Evolutionary conservation across 176 grass and related monocot species (phyloP), one percentile per base, ranked within the genome.

Genomic region (Canna indica): DNA sequence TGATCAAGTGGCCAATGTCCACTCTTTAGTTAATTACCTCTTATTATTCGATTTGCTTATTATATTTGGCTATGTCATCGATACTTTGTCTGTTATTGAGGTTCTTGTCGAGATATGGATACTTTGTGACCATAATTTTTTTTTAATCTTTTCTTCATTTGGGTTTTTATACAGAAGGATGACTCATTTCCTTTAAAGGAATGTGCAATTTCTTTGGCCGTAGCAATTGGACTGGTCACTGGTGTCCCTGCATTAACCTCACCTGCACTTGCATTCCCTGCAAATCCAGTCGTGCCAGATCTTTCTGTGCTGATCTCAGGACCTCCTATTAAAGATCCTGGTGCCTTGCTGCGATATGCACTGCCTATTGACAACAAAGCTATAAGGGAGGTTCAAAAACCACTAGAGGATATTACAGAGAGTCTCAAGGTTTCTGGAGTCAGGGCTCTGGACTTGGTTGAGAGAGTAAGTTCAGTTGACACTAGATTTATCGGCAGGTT

Each of bases 281-380:
- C 73, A 8, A 54, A 74, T 75, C 84, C 86, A 72, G 86, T 79
- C 47, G 30, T 99, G 57, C 94, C 94, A 47, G 89, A 99, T 79
- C 42, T 93, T 5, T 99, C 94, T 30, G 94, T 99, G 79, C 84
- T 99, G 24, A 99, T 99, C 47, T 93, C 94, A 60, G 94, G 94
- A 15, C 94, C 94, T 41, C 94, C 89, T n/a, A 85, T 99, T 70
- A 99, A 99, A 77, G 94, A 99, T 87, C 94, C 94, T 4, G 84
- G 84, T 79, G 89, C 86, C 81, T 87, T 99, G 76, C 75, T 99
- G 77, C 83, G 94, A 90, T 88, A 99, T 87, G 94, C 86, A 52
- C 79, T 99, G 67, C 94, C 94, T 47, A 99, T 99, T 47, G 59
- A 93, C 69, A 99, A 99, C 75, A 99, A 93, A 79, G 86, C 94